Base-by-base conservation (phyloP, 225 moss, liverwort and hornwort species). In the Polytrichum commune region DNA sequence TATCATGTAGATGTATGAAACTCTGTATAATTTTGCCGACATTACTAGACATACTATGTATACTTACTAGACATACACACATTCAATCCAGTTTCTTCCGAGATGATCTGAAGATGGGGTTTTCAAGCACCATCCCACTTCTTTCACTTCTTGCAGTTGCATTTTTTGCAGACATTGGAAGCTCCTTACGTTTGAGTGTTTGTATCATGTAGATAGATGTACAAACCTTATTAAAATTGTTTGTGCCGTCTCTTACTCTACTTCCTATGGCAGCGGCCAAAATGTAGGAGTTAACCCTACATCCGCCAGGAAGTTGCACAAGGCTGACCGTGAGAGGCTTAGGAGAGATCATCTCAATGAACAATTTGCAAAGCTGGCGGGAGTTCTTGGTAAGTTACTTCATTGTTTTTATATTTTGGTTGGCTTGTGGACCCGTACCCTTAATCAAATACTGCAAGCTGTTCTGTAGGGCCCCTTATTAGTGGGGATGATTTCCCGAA, bases 331-430 rank as follows among this genome's bases (percentile, higher is more conserved):
- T 32, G 97, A 98, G 84, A 88, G 94, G 71, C 71, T 98, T 54
- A 79, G 97, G 64, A 89, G 97, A 76, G 94, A 98, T 78, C 89
- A 88, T 55, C 74, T 98, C 67, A 98, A 98, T 74, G 97, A 98
- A 58, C 94, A 98, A 64, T 98, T 95, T 75, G 74, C 83, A 20
- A 95, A 98, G 62, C 75, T 98, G 60, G 97, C 97, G 35, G 84
- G 85, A 30, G 91, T 89, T 58, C 81, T 98, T 35, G 92, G 96
- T 93, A 75, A 76, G 96, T 67, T 71, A 56, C 1, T 32, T 54
- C 24, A 20, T 58, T 58, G 20, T 58, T n/a, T 23, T 24, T 23
- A 23, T 58, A 24, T 58, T 20, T 24, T 46, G 46, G 46, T 66
- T 22, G 16, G 29, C 27, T 63, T 28, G 18, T 63, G 26, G 18